phyloP scores from a whole-genome alignment of 2,329 filamentous ascomycete genomes.

The Daldinia eschscholtzii region DNA sequence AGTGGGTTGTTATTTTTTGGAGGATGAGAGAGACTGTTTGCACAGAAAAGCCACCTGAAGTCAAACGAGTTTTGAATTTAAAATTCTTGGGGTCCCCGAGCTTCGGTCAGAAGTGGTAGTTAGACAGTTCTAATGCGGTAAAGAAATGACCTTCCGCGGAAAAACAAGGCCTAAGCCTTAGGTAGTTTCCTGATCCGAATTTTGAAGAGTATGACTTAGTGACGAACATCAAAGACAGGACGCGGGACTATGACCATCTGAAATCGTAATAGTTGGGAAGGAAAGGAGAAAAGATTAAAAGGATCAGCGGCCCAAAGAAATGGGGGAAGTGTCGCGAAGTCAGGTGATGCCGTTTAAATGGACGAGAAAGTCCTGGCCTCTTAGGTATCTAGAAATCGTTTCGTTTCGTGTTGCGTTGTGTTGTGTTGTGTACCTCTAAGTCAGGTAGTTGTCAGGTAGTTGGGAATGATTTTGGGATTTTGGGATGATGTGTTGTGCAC shows the following conservation, averaged over 20 bases:
- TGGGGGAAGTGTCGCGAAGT: slow-evolving; percentile 15
- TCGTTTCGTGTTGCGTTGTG: not conserved
- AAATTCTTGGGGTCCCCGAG: not conserved
- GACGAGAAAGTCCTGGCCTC: not conserved
- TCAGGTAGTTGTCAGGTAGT: slow-evolving; percentile 3
- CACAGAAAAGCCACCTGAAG: slow-evolving; percentile 2
- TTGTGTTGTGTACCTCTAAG: not conserved
- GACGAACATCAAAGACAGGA: not conserved
- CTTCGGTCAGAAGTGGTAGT: not conserved
- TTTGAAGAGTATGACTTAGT: not conserved
- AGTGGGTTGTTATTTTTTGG: not conserved
- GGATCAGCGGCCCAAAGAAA: not conserved
- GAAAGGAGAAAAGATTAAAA: slow-evolving; percentile 10
- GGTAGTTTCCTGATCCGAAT: not conserved
- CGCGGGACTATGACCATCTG: not conserved
- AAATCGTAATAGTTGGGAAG: not conserved
- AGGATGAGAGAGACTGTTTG: not conserved
- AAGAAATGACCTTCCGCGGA: not conserved
- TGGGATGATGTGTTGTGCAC: not conserved
- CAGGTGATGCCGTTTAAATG: slow-evolving; percentile 18
- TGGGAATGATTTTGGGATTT: slow-evolving; percentile 5
- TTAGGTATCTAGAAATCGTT: not conserved
- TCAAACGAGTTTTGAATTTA: not conserved
- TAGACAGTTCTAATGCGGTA: not conserved
- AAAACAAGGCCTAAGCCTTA: not conserved